Base-by-base conservation (phyloP, 116 monocot species). In the Cymodocea nodosa region DNA sequence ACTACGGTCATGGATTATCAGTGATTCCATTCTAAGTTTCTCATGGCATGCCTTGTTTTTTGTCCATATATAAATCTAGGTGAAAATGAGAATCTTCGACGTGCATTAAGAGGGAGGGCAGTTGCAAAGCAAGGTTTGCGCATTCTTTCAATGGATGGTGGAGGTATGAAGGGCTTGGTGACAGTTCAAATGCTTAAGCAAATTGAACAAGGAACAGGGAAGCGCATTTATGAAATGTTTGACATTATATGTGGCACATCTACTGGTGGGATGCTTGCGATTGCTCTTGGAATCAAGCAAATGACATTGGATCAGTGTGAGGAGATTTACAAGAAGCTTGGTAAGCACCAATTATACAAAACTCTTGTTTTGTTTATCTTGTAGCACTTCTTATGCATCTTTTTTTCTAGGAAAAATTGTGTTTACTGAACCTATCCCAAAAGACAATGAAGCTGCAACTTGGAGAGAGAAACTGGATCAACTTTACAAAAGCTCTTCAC, bases 391-490 rank as follows among this genome's bases (percentile, higher is more conserved):
- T 40, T 17, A 68, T 23, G 20, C 15, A 3, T 69, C 14, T 62
- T 52, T 19, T 17, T 60, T 70, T 52, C 23, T 56, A 97, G 97
- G 97, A 56, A 97, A 97, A 70, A 80, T 91, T 82, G 97, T 97
- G 4, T 97, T 97, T 76, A 70, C 88, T 74, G 97, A 97, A 67
- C 83, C 97, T 61, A 56, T 67, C 50, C 83, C 91, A 57, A 97
- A 91, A 71, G 97, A 97, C 15, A 88, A 84, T 76, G 97, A 97
- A 78, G 88, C 97, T 66, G 87, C 88, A 52, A 83, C 80, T 51
- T 97, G 97, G 97, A 82, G 81, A 67, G 97, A 90, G 82, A 90
- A 90, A 63, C 81, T 97, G 52, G 97, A 97, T 75, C 97, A 88
- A 70, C 82, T 97, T 51, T 97, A 82, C 64, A 97, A 97, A 80